Conservation (phyloP, 2,329 filamentous ascomycete genomes). For the Phoma sp. region DNA sequence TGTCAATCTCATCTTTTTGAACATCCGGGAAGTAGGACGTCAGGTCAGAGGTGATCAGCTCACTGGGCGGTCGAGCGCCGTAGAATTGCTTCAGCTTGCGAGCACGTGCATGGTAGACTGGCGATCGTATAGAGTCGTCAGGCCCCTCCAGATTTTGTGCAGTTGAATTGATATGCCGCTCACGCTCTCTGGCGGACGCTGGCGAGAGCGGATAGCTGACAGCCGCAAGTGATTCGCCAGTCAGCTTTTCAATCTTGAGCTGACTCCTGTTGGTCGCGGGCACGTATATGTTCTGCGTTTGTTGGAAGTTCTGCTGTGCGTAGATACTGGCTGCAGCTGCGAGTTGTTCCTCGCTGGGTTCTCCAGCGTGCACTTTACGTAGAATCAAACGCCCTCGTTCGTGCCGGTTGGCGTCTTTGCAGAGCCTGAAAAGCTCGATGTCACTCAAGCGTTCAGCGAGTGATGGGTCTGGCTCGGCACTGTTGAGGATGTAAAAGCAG, state of each 20-base stretch:
- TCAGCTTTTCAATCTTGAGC: constrained; percentile 85
- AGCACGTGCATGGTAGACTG: constrained; percentile 52
- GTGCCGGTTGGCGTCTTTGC: constrained; percentile 82
- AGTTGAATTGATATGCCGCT: constrained; percentile 67
- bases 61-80: constrained; percentile 89
- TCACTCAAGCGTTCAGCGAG: constrained; percentile 86
- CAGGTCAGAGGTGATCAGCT: constrained; percentile 94
- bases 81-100: constrained; percentile 80
- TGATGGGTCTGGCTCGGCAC: constrained; percentile 80
- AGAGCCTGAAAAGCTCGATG: constrained; percentile 87
- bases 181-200: constrained; percentile 69
- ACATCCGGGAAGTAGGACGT: constrained; percentile 98
- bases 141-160: constrained; percentile 58
- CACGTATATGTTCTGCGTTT: constrained; percentile 67
- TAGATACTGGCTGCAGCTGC: constrained; percentile 88
- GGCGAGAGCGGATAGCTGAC: constrained; percentile 89
- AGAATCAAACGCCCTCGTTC: constrained; percentile 92
- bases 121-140: constrained; percentile 39
- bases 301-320: constrained; percentile 78
- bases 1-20: constrained; percentile 91
- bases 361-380: constrained; percentile 88
- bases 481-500: constrained; percentile 93
- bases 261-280: constrained; percentile 78
- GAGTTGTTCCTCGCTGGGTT: constrained; percentile 86
- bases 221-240: constrained; percentile 85